Evolutionary conservation across 164 flowering plant species (phyloP).

Genomic region (Berberis thunbergii): DNA sequence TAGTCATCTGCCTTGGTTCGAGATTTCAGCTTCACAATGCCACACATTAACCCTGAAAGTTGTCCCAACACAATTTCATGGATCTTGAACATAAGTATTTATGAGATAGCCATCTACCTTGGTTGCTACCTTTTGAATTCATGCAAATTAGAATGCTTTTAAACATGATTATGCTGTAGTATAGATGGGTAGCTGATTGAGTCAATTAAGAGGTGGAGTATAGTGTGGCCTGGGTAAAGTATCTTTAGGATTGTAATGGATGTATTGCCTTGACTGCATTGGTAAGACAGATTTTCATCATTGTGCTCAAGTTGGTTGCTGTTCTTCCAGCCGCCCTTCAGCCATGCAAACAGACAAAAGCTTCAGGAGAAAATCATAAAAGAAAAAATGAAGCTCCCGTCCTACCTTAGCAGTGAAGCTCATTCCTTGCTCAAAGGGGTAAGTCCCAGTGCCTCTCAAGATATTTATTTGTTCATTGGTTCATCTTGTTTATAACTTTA

Average conservation of each 20-base stretch:
- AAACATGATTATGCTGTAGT: too few species aligned
- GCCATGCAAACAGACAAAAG: slow-evolving; percentile 56
- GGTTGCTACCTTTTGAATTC: neutral
- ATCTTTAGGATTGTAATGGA: too few species aligned
- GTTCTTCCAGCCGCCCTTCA: slow-evolving; percentile 62
- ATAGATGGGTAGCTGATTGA: too few species aligned
- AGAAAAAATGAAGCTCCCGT: slow-evolving; percentile 69
- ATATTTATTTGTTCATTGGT: neutral
- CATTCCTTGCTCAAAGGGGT: slow-evolving; percentile 83
- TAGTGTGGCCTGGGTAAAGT: too few species aligned
- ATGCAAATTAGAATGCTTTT: too few species aligned
- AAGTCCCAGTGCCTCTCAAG: slow-evolving; percentile 9
- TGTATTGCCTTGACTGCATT: neutral
- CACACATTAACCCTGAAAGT: neutral
- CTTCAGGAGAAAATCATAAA: slow-evolving; percentile 75
- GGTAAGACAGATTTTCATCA: neutral
- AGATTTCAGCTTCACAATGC: neutral
- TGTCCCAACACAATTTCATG: too few species aligned
- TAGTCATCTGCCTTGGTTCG: neutral
- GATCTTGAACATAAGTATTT: too few species aligned
- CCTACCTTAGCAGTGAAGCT: slow-evolving; percentile 52
- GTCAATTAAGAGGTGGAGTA: too few species aligned
- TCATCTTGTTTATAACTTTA: neutral
- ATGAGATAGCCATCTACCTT: too few species aligned
- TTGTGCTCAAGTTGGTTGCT: neutral